A percentile compares a stretch with the other conserved stretches of the same genome.
Conservation (phyloP, 2,329 filamentous ascomycete genomes). For the Apiospora pterosperma region DNA sequence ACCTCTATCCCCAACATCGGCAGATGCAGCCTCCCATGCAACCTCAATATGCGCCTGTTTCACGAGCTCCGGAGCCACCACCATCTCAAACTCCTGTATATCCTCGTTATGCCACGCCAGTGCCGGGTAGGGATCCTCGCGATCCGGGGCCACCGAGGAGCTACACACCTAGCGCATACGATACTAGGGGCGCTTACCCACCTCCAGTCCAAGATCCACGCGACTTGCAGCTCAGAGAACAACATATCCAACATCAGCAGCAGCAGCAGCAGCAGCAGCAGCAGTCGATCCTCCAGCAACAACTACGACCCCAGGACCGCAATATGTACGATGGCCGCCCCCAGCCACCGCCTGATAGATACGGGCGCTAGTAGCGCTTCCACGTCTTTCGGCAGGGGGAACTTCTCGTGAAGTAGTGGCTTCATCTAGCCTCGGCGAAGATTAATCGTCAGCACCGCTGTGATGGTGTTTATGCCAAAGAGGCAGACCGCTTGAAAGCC, state of each 20-base stretch:
- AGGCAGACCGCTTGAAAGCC: background rate
- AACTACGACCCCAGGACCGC: slow-evolving; percentile 40
- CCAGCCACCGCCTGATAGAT: slow-evolving; percentile 39
- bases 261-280: slow-evolving; percentile 12
- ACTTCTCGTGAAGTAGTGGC: background rate
- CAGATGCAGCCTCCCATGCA: slow-evolving; percentile 26
- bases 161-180: slow-evolving; percentile 44
- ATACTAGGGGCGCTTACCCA: slow-evolving; percentile 36
- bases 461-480: background rate
- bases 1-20: slow-evolving; percentile 23
- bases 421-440: background rate
- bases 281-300: slow-evolving; percentile 34
- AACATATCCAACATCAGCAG: slow-evolving; percentile 18
- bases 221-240: slow-evolving; percentile 36
- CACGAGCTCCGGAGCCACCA: slow-evolving; percentile 39
- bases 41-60: slow-evolving; percentile 33
- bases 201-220: slow-evolving; percentile 25
- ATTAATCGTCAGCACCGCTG: background rate
- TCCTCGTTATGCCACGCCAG: slow-evolving; percentile 41
- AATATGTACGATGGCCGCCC: slow-evolving; percentile 33
- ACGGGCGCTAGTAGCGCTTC: slow-evolving; percentile 34
- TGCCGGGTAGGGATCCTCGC: slow-evolving; percentile 34
- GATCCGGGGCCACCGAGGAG: slow-evolving; percentile 42
- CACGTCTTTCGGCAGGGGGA: background rate
- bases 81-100: slow-evolving; percentile 38